Conservation (phyloP, 805 yeast species). For the Pichia insulana region DNA sequence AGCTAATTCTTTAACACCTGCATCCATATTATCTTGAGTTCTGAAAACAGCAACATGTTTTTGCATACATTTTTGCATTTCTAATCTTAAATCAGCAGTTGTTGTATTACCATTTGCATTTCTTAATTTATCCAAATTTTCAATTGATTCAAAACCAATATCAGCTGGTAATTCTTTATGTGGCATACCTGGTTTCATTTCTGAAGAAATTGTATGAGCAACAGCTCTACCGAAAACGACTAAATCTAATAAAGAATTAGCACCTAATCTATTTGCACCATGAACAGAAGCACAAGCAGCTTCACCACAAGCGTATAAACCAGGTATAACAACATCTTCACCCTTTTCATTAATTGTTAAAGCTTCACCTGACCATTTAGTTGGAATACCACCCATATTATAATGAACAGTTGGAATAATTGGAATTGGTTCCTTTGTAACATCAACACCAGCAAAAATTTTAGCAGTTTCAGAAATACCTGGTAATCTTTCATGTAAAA, state of each 20-base stretch:
- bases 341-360: conserved; percentile 77
- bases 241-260: conserved; percentile 90
- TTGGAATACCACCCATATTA: conserved; percentile 99
- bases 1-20: conserved; percentile 75
- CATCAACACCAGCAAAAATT: conserved; percentile 98
- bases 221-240: conserved; percentile 99
- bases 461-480: conserved; percentile 99
- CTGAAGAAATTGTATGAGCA: conserved; percentile 80
- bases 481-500: conserved; percentile 90
- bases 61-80: conserved; percentile 96
- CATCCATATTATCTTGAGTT: conserved; percentile 82
- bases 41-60: conserved; percentile 95
- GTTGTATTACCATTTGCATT: conserved; percentile 72
- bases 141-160: conserved; percentile 82
- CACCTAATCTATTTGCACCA: conserved; percentile 99
- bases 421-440: conserved; percentile 98
- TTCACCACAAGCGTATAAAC: conserved; percentile 96
- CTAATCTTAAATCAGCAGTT: conserved; percentile 82
- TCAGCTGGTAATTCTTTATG: conserved; percentile 76
- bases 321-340: conserved; percentile 85
- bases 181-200: conserved; percentile 82
- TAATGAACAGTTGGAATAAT: conserved; percentile 97
- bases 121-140: conserved; percentile 82
- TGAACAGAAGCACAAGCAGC: conserved; percentile 98
- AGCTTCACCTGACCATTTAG: conserved; percentile 95